Evolutionary conservation across 257 asterid genomes (phyloP).

Genomic region (Penstemon davidsonii): DNA sequence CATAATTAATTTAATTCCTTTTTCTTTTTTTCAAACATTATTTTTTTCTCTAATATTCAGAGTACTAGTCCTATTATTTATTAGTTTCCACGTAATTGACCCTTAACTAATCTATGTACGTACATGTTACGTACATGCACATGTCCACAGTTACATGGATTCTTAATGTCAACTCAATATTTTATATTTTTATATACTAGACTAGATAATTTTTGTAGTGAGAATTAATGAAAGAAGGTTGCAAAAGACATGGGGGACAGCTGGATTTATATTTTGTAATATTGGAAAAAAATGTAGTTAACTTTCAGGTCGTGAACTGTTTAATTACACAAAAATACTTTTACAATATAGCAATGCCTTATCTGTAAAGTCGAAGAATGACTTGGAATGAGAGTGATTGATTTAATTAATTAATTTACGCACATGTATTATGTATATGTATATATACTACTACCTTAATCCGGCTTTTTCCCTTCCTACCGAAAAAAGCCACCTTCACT

Average conservation of each 20-base stretch:
- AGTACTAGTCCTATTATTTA: not conserved
- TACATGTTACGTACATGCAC: constrained; percentile 16
- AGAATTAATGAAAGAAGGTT: too few species aligned
- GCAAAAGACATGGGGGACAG: not conserved
- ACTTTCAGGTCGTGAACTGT: not conserved
- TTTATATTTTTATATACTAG: not conserved
- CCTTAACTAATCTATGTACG: not conserved
- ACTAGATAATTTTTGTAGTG: too few species aligned
- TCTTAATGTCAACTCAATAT: not conserved
- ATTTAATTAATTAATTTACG: not conserved
- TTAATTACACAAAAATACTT: constrained; percentile 15
- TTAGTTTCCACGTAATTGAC: not conserved
- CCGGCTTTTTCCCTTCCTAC: too few species aligned
- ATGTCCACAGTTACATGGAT: constrained; percentile 11
- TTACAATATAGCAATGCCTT: constrained; percentile 31
- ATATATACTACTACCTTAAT: too few species aligned
- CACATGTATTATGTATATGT: not conserved
- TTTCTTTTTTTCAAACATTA: not conserved
- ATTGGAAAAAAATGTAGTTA: not conserved
- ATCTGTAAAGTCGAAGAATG: constrained; percentile 42
- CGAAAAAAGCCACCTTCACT: too few species aligned
- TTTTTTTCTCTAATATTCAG: not conserved
- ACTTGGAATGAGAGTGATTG: constrained; percentile 36
- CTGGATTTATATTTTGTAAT: not conserved
- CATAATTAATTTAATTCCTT: too few species aligned